Evolutionary conservation across 768 basidiomycete genomes (phyloP).

Genomic region (Filobasidium wieringae): DNA sequence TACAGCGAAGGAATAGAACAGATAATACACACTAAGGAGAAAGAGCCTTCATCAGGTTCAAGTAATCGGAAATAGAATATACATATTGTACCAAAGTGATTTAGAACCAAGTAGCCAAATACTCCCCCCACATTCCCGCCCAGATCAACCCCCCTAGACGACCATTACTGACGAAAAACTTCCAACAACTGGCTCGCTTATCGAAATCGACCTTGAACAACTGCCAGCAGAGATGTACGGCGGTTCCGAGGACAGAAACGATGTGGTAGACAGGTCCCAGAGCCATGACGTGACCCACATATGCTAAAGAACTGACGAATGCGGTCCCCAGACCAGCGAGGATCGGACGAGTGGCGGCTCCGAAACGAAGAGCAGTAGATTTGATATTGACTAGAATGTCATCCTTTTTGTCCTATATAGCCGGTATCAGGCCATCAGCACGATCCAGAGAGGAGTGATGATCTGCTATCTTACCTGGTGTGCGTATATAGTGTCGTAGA

Average conservation of each 20-base stretch:
- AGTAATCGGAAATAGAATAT: no score
- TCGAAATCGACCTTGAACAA: constrained; percentile 66
- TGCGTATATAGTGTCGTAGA: constrained; percentile 95
- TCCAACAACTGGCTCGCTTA: constrained; percentile 69
- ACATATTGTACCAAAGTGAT: no score
- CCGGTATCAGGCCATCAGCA: neutral
- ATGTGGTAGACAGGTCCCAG: constrained; percentile 68
- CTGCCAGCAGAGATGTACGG: constrained; percentile 64
- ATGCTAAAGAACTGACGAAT: constrained; percentile 60
- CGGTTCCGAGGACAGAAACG: constrained; percentile 59
- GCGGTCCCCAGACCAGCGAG: constrained; percentile 61
- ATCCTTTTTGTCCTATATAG: constrained; percentile 70
- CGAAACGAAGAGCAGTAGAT: constrained; percentile 88
- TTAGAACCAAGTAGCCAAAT: constrained; percentile 35
- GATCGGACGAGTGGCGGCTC: constrained; percentile 59
- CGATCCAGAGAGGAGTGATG: neutral
- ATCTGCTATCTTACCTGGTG: constrained; percentile 56
- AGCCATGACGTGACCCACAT: constrained; percentile 67
- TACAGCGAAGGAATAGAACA: no score
- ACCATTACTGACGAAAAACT: constrained; percentile 74
- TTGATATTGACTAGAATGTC: constrained; percentile 78
- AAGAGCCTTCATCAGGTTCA: no score
- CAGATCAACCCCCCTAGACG: constrained; percentile 80
- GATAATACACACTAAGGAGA: no score
- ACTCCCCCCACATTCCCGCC: constrained; percentile 67